Conservation (phyloP, 176 grass and related monocot species). For the Pharus latifolius region DNA sequence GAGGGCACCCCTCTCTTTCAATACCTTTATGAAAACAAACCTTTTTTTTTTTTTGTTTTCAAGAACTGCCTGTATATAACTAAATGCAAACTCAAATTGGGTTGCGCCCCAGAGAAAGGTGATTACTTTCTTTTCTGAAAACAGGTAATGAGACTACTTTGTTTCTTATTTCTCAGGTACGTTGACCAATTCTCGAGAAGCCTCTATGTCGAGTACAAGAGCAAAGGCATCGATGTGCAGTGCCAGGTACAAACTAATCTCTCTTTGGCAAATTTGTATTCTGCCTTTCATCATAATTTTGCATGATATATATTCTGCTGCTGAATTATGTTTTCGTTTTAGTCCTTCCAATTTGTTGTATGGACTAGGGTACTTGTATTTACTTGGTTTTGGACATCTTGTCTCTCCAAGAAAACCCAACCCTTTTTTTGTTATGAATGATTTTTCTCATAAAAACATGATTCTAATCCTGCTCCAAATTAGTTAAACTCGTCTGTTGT, state of each 20-base stretch:
- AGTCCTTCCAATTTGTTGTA: no score
- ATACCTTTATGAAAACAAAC: no score
- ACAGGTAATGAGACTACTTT: background rate
- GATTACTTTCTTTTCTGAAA: background rate
- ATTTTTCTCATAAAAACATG: background rate
- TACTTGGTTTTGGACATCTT: no score
- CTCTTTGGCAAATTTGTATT: background rate
- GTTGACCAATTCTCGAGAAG: conserved; percentile 58
- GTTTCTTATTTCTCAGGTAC: conserved; percentile 26
- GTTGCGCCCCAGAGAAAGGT: background rate
- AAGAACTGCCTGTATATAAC: background rate
- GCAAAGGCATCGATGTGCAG: conserved; percentile 74
- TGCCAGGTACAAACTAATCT: conserved; percentile 48
- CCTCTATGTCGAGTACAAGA: conserved; percentile 65
- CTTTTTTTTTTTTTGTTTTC: background rate
- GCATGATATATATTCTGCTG: no score
- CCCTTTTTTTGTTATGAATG: no score
- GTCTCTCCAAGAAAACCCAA: no score
- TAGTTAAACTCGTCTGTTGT: background rate
- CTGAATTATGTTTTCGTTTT: no score
- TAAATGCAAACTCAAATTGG: background rate
- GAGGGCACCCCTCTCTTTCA: no score
- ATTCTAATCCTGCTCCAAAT: no score
- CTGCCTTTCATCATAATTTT: no score
- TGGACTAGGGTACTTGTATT: no score